Percentiles rank a stretch among this genome's conserved stretches.
Conservation (phyloP, 306 rosid genomes). For the Cucumis cinereus region DNA sequence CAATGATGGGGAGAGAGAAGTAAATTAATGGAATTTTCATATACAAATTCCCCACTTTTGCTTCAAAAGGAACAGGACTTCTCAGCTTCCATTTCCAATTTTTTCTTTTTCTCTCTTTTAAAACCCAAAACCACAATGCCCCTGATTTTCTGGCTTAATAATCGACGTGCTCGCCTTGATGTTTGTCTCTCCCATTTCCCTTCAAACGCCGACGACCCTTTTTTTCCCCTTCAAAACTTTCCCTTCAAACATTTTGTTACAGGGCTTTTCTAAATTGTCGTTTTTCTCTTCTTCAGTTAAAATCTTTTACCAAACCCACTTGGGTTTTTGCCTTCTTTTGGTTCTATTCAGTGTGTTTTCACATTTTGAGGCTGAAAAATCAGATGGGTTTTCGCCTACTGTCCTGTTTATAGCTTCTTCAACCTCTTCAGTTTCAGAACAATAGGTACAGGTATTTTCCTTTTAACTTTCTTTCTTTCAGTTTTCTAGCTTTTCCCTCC, state of each 20-base stretch:
- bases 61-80: constrained; percentile 24
- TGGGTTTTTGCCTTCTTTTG: constrained; percentile 23
- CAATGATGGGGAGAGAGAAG: background rate
- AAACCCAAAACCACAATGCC: constrained; percentile 10
- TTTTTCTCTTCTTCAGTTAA: constrained; percentile 37
- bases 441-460: background rate
- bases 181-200: constrained; percentile 15
- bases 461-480: background rate
- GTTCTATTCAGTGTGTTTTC: constrained; percentile 17
- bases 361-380: constrained; percentile 14
- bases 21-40: background rate
- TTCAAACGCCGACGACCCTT: background rate
- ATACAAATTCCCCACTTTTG: constrained; percentile 15
- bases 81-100: background rate
- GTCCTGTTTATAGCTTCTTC: constrained; percentile 15
- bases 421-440: constrained; percentile 10
- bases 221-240: background rate
- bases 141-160: constrained; percentile 28
- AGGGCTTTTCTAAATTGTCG: constrained; percentile 26
- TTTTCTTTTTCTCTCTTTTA: background rate
- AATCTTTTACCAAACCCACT: constrained; percentile 35
- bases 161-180: constrained; percentile 36
- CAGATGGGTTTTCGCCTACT: constrained; percentile 12
- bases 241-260: constrained; percentile 8
- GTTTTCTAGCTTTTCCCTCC: constrained; percentile 6